Percentiles rank a stretch among this genome's conserved stretches.
Evolutionary conservation across 306 rosid genomes (phyloP).

Genomic region (Dryas drummondii): DNA sequence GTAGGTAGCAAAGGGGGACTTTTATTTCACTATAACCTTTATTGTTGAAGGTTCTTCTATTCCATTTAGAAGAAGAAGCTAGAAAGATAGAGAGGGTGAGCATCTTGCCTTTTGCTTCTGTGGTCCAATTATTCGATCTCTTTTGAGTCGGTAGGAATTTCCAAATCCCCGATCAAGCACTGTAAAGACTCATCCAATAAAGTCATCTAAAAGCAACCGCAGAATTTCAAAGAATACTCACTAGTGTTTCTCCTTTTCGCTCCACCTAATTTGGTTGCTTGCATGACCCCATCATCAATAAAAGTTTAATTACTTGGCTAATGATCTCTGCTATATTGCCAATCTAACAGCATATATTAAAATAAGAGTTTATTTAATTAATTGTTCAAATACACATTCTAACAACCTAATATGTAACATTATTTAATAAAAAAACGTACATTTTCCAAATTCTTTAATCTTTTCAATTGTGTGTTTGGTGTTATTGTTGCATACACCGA

Average conservation of each 20-base stretch:
- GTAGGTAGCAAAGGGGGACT: neutral
- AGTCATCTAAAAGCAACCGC: slow-evolving; percentile 44
- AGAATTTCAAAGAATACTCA: slow-evolving; percentile 17
- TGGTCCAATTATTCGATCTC: slow-evolving; percentile 26
- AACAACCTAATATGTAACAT: too few species aligned
- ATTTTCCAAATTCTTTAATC: too few species aligned
- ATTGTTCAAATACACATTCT: too few species aligned
- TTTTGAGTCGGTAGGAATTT: slow-evolving; percentile 1
- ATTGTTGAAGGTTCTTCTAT: slow-evolving; percentile 18
- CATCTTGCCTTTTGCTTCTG: slow-evolving; percentile 14
- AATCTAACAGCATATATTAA: too few species aligned
- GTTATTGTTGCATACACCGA: too few species aligned
- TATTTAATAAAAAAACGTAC: too few species aligned
- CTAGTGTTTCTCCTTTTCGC: slow-evolving; percentile 21
- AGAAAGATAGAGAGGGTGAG: neutral
- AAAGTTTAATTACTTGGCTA: neutral
- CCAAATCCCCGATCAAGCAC: slow-evolving; percentile 31
- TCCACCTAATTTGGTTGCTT: slow-evolving; percentile 12
- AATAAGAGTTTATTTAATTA: too few species aligned
- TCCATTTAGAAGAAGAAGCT: neutral
- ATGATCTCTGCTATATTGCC: too few species aligned
- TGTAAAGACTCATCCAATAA: slow-evolving; percentile 30
- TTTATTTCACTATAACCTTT: neutral
- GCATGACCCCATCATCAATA: slow-evolving; percentile 6
- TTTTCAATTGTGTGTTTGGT: too few species aligned